phyloP scores from a whole-genome alignment of 306 rosid genomes.

The Oxytropis ochrocephala region DNA sequence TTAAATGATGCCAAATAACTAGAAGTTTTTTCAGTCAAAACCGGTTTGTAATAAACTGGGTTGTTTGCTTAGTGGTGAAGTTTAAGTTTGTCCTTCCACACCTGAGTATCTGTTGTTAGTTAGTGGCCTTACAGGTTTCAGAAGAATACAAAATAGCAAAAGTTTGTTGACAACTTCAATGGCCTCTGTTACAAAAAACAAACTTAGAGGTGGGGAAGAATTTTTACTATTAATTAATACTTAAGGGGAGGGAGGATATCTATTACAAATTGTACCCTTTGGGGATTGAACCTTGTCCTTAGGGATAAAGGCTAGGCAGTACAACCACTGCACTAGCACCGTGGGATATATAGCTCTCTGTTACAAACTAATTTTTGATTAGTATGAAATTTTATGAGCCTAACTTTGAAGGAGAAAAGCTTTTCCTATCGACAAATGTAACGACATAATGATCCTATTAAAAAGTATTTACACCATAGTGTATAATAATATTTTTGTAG shows the following conservation, averaged over 20 bases:
- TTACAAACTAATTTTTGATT: neutral
- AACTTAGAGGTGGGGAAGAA: no score
- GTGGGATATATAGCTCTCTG: neutral
- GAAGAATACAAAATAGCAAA: neutral
- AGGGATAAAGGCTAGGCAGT: no score
- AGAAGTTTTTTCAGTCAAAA: neutral
- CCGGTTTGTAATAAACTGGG: neutral
- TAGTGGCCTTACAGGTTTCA: neutral
- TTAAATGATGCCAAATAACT: neutral
- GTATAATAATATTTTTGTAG: no score
- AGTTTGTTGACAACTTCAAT: neutral
- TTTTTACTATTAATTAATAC: no score
- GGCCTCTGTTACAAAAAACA: no score
- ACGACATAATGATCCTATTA: neutral
- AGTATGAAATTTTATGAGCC: neutral
- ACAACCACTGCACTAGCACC: no score
- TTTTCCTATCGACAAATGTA: neutral
- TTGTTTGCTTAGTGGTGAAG: neutral
- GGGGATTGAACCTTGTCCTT: no score
- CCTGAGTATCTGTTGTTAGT: neutral
- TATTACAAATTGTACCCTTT: no score
- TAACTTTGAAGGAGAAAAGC: neutral
- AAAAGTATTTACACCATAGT: neutral
- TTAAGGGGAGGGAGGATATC: no score
- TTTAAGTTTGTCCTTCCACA: slow-evolving; percentile 7